Percentiles rank a stretch among this genome's conserved stretches.
Evolutionary conservation across 768 basidiomycete species (phyloP).

Genomic region (Exsudoporus frostii): DNA sequence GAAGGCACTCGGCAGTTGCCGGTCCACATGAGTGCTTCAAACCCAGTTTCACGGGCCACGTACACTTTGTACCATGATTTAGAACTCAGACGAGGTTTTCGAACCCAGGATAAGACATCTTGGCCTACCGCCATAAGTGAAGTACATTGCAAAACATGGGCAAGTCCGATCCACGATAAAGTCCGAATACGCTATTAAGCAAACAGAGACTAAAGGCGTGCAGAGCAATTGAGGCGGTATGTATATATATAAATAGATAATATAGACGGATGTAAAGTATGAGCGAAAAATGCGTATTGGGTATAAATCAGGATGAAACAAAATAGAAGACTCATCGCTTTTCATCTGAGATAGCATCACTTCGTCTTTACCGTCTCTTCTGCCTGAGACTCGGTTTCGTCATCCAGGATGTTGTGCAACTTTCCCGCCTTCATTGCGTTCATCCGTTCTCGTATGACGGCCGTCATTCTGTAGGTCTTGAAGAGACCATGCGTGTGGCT

Average conservation of each 20-base stretch:
- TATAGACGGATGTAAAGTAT: background rate
- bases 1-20: no score
- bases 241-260: background rate
- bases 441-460: constrained; percentile 28
- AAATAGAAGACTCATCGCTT: no score
- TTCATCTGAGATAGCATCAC: background rate
- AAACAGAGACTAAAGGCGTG: background rate
- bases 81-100: no score
- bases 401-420: constrained; percentile 20
- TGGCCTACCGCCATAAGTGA: no score
- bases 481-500: constrained; percentile 29
- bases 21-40: no score
- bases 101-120: no score
- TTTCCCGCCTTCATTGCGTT: constrained; percentile 15
- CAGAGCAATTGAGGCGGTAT: no score
- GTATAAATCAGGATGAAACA: background rate
- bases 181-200: background rate
- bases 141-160: background rate
- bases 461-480: constrained; percentile 30
- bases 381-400: background rate
- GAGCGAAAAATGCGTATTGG: background rate
- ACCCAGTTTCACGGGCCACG: no score
- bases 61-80: no score
- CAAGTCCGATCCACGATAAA: background rate
- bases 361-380: constrained; percentile 16